phyloP scores from a whole-genome alignment of 352 stramenopile species.

The Achlya hypogyna region DNA sequence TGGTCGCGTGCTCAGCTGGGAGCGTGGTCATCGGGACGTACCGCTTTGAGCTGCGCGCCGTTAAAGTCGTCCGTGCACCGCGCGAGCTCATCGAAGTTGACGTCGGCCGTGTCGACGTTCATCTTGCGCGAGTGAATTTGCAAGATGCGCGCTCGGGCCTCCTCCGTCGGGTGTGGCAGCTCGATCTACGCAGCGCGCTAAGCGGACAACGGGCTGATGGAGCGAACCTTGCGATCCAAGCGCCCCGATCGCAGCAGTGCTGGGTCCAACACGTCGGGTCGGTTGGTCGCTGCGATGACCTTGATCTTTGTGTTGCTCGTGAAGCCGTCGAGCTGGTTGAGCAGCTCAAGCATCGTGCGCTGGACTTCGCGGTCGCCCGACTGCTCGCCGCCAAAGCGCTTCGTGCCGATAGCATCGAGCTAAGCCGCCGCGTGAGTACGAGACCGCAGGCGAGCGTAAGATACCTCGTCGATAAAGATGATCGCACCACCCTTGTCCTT shows the following conservation, averaged over 20 bases:
- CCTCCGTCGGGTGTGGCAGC: slow-evolving; percentile 95
- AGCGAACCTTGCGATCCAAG: slow-evolving; percentile 87
- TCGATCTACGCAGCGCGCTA: slow-evolving; percentile 85
- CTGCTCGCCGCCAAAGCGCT: slow-evolving; percentile 96
- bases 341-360: slow-evolving; percentile 97
- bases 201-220: not conserved
- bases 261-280: slow-evolving; percentile 93
- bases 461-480: slow-evolving; percentile 98
- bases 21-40: slow-evolving; percentile 22
- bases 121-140: slow-evolving; percentile 97
- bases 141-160: slow-evolving; percentile 93
- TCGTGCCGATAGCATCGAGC: slow-evolving; percentile 97
- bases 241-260: slow-evolving; percentile 90
- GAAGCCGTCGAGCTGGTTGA: slow-evolving; percentile 98
- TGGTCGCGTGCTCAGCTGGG: not conserved
- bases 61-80: slow-evolving; percentile 99
- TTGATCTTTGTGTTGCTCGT: slow-evolving; percentile 98
- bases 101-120: slow-evolving; percentile 90
- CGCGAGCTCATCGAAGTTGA: slow-evolving; percentile 97
- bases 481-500: slow-evolving; percentile 89
- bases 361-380: slow-evolving; percentile 96
- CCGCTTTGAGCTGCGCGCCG: slow-evolving; percentile 96
- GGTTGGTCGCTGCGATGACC: slow-evolving; percentile 97
- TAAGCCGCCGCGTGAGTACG: slow-evolving; percentile 16
- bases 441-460: not conserved